Evolutionary conservation across 2,329 filamentous ascomycete genomes (phyloP).

Genomic region (Penicillium sp.): DNA sequence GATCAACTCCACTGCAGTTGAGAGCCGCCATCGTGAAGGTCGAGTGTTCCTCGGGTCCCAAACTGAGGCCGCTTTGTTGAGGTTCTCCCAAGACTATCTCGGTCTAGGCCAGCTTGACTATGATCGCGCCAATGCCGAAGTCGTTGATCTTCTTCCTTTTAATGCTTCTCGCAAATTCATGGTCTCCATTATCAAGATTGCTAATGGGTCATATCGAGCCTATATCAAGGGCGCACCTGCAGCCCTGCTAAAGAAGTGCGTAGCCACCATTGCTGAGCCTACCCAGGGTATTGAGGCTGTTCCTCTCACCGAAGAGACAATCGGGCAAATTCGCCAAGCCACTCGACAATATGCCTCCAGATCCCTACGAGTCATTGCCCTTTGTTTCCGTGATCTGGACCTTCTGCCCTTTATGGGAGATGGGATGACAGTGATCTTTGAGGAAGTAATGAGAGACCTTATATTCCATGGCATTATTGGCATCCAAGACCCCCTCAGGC

Average conservation of each 20-base stretch:
- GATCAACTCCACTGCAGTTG: constrained; percentile 64
- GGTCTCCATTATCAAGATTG: constrained; percentile 40
- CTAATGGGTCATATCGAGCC: constrained; percentile 36
- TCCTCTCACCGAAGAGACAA: constrained; percentile 8
- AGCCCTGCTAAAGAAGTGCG: constrained; percentile 33
- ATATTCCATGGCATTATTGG: constrained; percentile 61
- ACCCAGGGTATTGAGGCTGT: neutral
- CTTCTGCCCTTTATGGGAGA: constrained; percentile 50
- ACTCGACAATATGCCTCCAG: constrained; percentile 43
- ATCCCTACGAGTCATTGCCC: constrained; percentile 68
- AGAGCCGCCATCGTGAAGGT: constrained; percentile 62
- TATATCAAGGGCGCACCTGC: constrained; percentile 46
- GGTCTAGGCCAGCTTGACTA: constrained; percentile 59
- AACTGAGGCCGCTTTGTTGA: constrained; percentile 67
- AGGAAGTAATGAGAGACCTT: constrained; percentile 61
- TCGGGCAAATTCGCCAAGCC: constrained; percentile 20
- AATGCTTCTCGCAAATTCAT: constrained; percentile 68
- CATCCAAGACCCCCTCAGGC: constrained; percentile 62
- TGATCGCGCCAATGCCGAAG: constrained; percentile 55
- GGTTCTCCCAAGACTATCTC: constrained; percentile 61
- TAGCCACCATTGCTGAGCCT: constrained; percentile 27
- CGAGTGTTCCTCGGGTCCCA: constrained; percentile 68
- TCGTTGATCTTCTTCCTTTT: constrained; percentile 67
- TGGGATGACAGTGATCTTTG: constrained; percentile 34
- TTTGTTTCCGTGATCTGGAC: constrained; percentile 67